phyloP scores from a whole-genome alignment of 2,329 filamentous ascomycete species.

The Alternaria conjuncta region DNA sequence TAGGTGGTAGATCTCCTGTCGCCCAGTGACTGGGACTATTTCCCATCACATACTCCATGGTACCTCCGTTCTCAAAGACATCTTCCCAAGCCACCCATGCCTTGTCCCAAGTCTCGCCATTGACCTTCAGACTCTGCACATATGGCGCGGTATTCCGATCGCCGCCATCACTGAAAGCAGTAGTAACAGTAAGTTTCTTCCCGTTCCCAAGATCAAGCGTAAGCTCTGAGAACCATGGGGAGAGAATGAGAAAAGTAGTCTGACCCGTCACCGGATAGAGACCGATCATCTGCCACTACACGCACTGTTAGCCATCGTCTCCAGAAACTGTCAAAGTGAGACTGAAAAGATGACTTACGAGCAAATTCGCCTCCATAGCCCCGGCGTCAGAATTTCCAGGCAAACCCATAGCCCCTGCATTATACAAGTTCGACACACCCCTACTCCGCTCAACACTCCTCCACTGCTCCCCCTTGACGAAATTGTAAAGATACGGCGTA shows the following conservation, averaged over 20 bases:
- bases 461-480: constrained; percentile 63
- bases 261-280: constrained; percentile 64
- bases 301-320: constrained; percentile 2
- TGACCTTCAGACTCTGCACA: constrained; percentile 71
- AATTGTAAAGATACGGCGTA: constrained; percentile 73
- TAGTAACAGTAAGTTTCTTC: constrained; percentile 63
- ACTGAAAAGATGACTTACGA: constrained; percentile 20
- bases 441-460: constrained; percentile 66
- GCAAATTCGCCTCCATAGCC: constrained; percentile 73
- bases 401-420: constrained; percentile 61
- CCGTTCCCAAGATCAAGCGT: constrained; percentile 64
- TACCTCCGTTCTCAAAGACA: constrained; percentile 66
- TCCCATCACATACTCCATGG: constrained; percentile 70
- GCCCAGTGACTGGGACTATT: constrained; percentile 60
- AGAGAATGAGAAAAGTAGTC: constrained; percentile 68
- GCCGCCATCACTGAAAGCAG: constrained; percentile 51
- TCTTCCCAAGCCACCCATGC: constrained; percentile 72
- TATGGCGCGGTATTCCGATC: constrained; percentile 59
- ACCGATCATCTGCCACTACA: constrained; percentile 43
- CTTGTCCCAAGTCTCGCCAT: constrained; percentile 67
- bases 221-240: constrained; percentile 55
- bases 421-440: constrained; percentile 64
- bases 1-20: constrained; percentile 66
- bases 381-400: constrained; percentile 76
- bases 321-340: not conserved